Base-by-base conservation (phyloP, 2,329 filamentous ascomycete genomes). In the Colletotrichum abscissum region DNA sequence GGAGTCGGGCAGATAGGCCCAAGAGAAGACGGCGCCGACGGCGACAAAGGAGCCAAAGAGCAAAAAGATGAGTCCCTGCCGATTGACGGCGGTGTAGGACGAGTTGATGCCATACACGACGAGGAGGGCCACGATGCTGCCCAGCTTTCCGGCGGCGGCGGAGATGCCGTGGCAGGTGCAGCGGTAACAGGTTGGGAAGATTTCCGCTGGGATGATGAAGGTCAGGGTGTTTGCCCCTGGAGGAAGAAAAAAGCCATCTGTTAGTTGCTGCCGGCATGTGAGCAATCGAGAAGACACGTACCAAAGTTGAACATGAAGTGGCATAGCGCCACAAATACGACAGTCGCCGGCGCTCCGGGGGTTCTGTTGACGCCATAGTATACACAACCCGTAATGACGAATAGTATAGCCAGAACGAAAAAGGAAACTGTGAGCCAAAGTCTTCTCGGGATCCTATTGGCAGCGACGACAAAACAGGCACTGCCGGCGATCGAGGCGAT, bases 181-280 rank as follows among this genome's bases (percentile, higher is more conserved):
- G 54, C 91, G 87, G 76, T 91, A 92, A 74, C 87, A 86, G 2
- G 90, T 92, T 0, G 90, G 90, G 78, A 92, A 93, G 55, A 91
- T 87, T 78, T 92, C 90, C 55, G 89, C 90, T 1, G 91, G 90
- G 19, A 92, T 87, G 67, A 92, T 88, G 76, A 92, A 92, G 0
- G 90, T 92, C 12, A 91, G 86, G 0, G 88, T 89, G 76, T 92
- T 92, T 55, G 89, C 89, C 12, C 90, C 87, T 87, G 26, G 26
- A 26, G 26, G 26, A 26, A 26, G 4, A 26, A 26, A 26, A 26
- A 26, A 26, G 22, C 26, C 26, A 26, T 26, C 26, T 26, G 26
- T 26, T 4, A 26, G 26, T 26, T 26, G 26, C 26, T 26, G 26
- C 4, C 26, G 26, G 26, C 26, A 42, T 42, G 38, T 19, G 46